Evolutionary conservation across 768 basidiomycete genomes (phyloP), one percentile per base, ranked within the genome.

Genomic region (Mycena galericulata): DNA sequence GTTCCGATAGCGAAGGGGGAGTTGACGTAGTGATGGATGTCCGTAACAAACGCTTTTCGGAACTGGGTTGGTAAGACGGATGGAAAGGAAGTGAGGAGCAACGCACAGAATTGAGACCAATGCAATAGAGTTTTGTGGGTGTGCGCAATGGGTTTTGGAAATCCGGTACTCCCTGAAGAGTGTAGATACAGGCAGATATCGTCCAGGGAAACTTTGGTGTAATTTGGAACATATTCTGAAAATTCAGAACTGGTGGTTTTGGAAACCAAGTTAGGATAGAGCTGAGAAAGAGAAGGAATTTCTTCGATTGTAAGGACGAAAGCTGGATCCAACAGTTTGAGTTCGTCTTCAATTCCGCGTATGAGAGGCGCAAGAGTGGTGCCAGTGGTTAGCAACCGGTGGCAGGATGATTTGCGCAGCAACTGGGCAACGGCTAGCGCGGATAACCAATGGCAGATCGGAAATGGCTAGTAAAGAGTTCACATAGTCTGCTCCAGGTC

Each of bases 101-200:
- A 40, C 32, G 4, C 51, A 82, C 81, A 65, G 11, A 66, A 76
- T 80, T 10, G 78, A 73, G 2, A 72, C 41, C 7, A 67, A 54
- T 10, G 65, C 72, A 1, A n/a, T n/a, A n/a, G n/a, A n/a, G n/a
- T n/a, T n/a, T 65, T 41, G 45, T 78, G 56, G 3, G 74, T 80
- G 38, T 77, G 73, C 2, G 76, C 69, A 41, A 83, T 79, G 2
- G 82, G 72, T 54, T 81, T 82, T 0, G 82, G 81, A 26, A 80
- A 77, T 1, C 82, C 81, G 0, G 83, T 81, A 49, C 83, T 82
- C 15, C 82, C 82, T 0, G 84, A 83, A 0, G 83, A 84, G 56
- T 83, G 81, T 2, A 82, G 58, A 60, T 77, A 78, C 36, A 74
- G 61, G n/a, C 72, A 38, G 9, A 77, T 41, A 18, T 69, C 75